Percentiles rank a stretch among this genome's conserved stretches.
Evolutionary conservation across 805 yeast species (phyloP).

Genomic region (Saccharomycopsis selenospora): DNA sequence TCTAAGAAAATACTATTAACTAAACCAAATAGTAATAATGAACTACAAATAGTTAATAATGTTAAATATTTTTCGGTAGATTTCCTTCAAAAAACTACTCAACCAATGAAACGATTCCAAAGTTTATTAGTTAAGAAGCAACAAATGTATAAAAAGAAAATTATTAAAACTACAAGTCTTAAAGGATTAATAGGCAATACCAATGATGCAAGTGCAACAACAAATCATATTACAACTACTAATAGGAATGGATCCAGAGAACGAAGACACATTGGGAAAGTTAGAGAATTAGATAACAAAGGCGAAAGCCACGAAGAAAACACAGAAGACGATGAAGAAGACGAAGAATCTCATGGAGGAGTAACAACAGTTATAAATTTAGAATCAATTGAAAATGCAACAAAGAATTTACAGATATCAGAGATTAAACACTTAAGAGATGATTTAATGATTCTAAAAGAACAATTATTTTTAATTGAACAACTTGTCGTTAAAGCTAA

Average conservation of each 20-base stretch:
- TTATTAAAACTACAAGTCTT: conserved; percentile 42
- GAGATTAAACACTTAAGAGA: conserved; percentile 58
- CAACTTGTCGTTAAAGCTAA: conserved; percentile 57
- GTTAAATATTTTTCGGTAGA: conserved; percentile 10
- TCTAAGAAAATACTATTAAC: conserved; percentile 11
- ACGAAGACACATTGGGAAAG: conserved; percentile 12
- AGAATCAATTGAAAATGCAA: neutral
- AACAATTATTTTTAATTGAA: conserved; percentile 68
- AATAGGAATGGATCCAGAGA: conserved; percentile 5
- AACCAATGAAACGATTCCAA: conserved; percentile 29
- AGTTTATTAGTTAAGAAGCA: conserved; percentile 25
- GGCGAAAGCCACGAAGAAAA: conserved; percentile 19
- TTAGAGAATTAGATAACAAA: too few species aligned
- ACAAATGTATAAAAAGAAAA: conserved; percentile 31
- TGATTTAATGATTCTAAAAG: conserved; percentile 78
- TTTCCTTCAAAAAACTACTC: conserved; percentile 6
- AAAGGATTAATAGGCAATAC: neutral
- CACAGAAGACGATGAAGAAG: conserved; percentile 22
- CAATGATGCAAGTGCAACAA: neutral
- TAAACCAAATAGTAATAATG: conserved; percentile 4
- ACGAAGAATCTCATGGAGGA: conserved; percentile 30
- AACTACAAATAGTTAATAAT: conserved; percentile 10
- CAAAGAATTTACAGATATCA: conserved; percentile 20
- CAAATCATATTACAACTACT: neutral
- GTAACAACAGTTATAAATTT: neutral